These are phyloP conservation scores for Ogataea methanolica DNA, from an alignment of 805 yeast species.

Conservation along the genomic window DNA sequence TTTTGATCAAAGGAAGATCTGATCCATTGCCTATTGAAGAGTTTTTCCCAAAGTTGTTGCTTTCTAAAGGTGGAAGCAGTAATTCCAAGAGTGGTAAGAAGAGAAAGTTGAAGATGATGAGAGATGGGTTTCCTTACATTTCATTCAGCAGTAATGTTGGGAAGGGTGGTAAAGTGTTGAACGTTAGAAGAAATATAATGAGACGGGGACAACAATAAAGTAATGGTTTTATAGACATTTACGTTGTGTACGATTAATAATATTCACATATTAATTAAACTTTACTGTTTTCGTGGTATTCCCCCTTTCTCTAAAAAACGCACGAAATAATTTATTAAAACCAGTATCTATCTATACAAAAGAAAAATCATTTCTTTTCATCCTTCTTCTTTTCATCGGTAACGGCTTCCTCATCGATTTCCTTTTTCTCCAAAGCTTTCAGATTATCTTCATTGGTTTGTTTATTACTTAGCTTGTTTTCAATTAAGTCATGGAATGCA, in stretches of 20 bases:
- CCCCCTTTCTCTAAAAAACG: no score
- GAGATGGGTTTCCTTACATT: slow-evolving; percentile 32
- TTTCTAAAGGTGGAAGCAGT: background rate
- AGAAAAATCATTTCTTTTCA: background rate
- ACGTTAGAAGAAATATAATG: slow-evolving; percentile 42
- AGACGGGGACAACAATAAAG: slow-evolving; percentile 24
- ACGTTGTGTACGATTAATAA: no score
- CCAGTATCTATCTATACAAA: no score
- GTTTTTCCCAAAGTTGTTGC: slow-evolving; percentile 23
- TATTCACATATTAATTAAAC: no score
- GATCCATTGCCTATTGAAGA: slow-evolving; percentile 52
- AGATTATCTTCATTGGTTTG: slow-evolving; percentile 33
- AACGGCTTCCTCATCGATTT: slow-evolving; percentile 13
- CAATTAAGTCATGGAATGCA: slow-evolving; percentile 95
- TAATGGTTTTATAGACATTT: background rate
- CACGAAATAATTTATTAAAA: no score
- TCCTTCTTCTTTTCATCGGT: slow-evolving; percentile 23
- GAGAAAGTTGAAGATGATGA: background rate
- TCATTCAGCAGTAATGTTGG: slow-evolving; percentile 33
- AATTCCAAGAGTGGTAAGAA: slow-evolving; percentile 5
- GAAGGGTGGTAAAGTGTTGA: slow-evolving; percentile 46
- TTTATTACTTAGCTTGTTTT: slow-evolving; percentile 86
- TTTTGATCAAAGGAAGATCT: slow-evolving; percentile 58
- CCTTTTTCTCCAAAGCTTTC: background rate
- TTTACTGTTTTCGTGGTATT: no score